phyloP scores from a whole-genome alignment of 768 basidiomycete species.

The Leccinum pellstonianum region DNA sequence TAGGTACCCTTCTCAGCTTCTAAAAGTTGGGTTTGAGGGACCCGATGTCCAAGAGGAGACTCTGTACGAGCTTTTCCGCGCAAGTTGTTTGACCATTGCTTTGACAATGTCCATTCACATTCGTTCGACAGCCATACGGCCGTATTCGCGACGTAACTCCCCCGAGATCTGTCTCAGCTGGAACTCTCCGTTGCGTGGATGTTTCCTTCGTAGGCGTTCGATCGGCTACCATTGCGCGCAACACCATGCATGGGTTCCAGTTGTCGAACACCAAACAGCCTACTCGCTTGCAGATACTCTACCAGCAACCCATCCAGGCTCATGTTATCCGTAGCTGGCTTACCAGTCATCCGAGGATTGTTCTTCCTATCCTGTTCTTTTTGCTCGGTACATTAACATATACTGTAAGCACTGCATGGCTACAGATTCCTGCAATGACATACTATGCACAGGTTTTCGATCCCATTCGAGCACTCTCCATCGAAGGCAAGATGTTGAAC shows the following conservation, averaged over 20 bases:
- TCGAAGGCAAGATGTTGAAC: constrained; percentile 77
- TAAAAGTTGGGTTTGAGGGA: constrained; percentile 85
- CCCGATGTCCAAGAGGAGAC: constrained; percentile 81
- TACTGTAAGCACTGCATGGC: constrained; percentile 51
- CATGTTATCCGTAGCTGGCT: constrained; percentile 78
- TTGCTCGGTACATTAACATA: constrained; percentile 89
- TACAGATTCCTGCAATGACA: background rate
- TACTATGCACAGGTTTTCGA: constrained; percentile 73
- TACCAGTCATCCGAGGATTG: constrained; percentile 81
- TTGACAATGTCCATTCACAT: constrained; percentile 1
- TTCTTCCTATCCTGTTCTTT: constrained; percentile 78
- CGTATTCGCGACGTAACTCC: constrained; percentile 65
- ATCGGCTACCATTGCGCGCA: constrained; percentile 79
- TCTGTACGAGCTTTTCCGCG: constrained; percentile 76
- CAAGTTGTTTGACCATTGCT: constrained; percentile 36
- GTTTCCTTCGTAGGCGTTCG: constrained; percentile 62
- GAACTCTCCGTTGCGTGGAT: constrained; percentile 62
- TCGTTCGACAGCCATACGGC: constrained; percentile 67
- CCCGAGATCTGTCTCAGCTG: constrained; percentile 61
- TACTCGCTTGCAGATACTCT: constrained; percentile 54
- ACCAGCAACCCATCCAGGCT: constrained; percentile 62
- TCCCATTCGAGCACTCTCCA: constrained; percentile 80
- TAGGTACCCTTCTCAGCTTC: constrained; percentile 67
- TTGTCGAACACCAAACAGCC: constrained; percentile 30
- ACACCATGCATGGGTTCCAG: constrained; percentile 67